Base-by-base conservation (phyloP, 2,329 filamentous ascomycete genomes). In the Corynespora cassiicola region DNA sequence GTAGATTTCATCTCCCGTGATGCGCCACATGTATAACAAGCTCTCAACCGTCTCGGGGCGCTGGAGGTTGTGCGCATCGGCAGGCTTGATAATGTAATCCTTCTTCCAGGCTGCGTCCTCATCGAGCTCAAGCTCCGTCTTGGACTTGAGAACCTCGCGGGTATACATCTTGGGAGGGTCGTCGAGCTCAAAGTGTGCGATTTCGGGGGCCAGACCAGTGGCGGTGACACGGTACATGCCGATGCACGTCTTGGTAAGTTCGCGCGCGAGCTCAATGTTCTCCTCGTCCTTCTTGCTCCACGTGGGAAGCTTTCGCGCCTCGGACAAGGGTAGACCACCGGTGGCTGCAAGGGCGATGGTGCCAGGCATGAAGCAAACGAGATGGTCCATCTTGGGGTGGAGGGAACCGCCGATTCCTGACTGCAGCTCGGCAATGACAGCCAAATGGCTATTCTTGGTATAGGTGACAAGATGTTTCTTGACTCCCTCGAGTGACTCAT, bases 11-110 rank as follows among this genome's bases (percentile, higher is more conserved):
- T 99, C 91, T 17, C 88, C 89, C 1, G 94, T 99, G 67, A 99
- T 95, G 47, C 94, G 86, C 87, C 92, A 99, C 90, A 99, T 95
- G 74, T 97, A 96, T 61, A 99, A 91, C 45, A 99, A 74, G 43
- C 85, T 91, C 73, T 99, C 94, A n/a, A 96, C 85, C 0, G 94
- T 96, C 74, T 99, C 94, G 0, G 94, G 94, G 20, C 94, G 82
- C 70, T 97, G 94, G 21, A 99, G 77, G 63, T 99, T 99, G 72
- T 97, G 94, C 35, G 79, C 75, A 66, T 99, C 94, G n/a, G 82
- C 79, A n/a, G 74, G 56, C 63, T 95, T 88, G 61, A 99, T 85
- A 11, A 82, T 72, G 57, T 87, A 92, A 63, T 97, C 94, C 39
- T 84, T 71, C 45, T 83, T 83, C 87, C 90, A 95, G 34, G 75